These are phyloP conservation scores for Colletotrichum tropicicola DNA, from an alignment of 2,329 filamentous ascomycete genomes.

Conservation along the genomic window DNA sequence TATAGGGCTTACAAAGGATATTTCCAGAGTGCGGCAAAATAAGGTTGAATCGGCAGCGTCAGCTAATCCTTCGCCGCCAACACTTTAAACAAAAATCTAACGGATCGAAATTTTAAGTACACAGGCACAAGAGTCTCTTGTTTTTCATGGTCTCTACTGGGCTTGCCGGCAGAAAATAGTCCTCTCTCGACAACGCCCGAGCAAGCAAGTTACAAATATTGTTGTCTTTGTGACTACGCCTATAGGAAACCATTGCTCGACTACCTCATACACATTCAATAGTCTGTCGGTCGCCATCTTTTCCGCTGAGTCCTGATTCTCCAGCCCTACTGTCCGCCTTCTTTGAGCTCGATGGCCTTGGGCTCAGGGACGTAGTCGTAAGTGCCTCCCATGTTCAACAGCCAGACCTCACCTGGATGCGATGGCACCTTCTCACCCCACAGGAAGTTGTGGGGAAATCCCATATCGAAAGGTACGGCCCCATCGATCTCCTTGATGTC, in stretches of 20 bases:
- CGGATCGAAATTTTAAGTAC: too few species aligned
- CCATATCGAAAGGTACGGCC: constrained; percentile 68
- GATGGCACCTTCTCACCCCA: constrained; percentile 48
- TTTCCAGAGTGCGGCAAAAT: background rate
- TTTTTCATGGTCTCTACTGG: too few species aligned
- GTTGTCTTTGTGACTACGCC: too few species aligned
- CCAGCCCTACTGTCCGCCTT: constrained; percentile 52
- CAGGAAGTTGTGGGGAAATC: constrained; percentile 73
- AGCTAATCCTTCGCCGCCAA: too few species aligned
- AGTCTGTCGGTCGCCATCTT: constrained; percentile 39
- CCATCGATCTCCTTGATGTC: constrained; percentile 74
- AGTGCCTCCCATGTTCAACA: constrained; percentile 55
- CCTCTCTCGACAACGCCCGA: too few species aligned
- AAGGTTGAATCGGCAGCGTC: background rate
- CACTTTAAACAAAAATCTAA: too few species aligned
- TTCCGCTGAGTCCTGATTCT: constrained; percentile 41
- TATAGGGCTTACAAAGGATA: constrained; percentile 2
- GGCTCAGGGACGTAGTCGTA: constrained; percentile 59
- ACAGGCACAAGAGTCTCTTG: too few species aligned
- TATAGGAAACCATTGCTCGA: background rate
- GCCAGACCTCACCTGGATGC: constrained; percentile 50
- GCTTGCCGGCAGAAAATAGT: too few species aligned
- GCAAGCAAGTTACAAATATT: too few species aligned
- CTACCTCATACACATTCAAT: constrained; percentile 4
- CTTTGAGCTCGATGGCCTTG: constrained; percentile 51